phyloP scores from a whole-genome alignment of 2,329 filamentous ascomycete species.

The Cordyceps cateniannulata region DNA sequence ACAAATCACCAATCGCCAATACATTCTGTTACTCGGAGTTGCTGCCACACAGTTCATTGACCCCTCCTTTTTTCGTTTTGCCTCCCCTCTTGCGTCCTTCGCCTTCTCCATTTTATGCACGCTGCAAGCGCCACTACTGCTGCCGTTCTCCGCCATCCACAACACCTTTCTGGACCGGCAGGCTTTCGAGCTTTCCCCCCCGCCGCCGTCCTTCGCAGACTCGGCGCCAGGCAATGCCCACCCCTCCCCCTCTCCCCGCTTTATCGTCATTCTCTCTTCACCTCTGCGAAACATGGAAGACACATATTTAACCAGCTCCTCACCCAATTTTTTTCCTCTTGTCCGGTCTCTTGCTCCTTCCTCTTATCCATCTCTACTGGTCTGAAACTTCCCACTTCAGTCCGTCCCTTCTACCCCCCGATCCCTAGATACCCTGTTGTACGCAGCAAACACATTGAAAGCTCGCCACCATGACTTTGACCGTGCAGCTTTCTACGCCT shows the following conservation, averaged over 20 bases:
- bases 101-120: neutral
- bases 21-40: neutral
- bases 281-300: neutral
- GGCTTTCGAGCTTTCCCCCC: neutral
- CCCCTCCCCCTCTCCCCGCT: constrained; percentile 1
- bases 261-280: constrained; percentile 5
- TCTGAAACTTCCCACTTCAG: neutral
- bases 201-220: constrained; percentile 1
- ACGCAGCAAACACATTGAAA: constrained; percentile 13
- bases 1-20: neutral
- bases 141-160: neutral
- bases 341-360: neutral
- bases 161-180: too few relatives aligned
- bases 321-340: neutral
- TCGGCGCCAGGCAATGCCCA: neutral
- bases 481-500: constrained; percentile 61
- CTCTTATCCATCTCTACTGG: neutral
- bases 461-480: constrained; percentile 38
- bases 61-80: neutral
- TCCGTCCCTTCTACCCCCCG: constrained; percentile 10
- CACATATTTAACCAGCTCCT: constrained; percentile 9
- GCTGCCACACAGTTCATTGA: neutral
- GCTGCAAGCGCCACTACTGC: neutral
- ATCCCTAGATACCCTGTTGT: constrained; percentile 18
- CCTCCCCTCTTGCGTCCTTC: too few relatives aligned